phyloP scores from a whole-genome alignment of 257 asterid genomes.

The Jacaranda mimosifolia region DNA sequence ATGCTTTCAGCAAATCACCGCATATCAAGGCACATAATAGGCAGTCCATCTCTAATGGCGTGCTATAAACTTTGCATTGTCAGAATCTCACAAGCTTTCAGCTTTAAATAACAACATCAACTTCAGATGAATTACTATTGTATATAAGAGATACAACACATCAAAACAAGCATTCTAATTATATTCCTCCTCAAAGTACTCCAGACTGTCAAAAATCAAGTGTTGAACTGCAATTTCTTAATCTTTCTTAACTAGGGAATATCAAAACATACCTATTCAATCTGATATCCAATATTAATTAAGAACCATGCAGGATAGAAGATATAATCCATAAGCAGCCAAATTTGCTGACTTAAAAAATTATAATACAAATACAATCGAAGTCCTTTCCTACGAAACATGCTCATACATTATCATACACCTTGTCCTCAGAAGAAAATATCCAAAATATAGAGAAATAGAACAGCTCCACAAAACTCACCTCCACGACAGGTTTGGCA shows the following conservation, averaged over 20 bases:
- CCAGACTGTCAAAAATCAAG: neutral
- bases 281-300: neutral
- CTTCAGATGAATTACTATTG: conserved; percentile 15
- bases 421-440: conserved; percentile 20
- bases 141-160: conserved; percentile 3
- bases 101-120: neutral
- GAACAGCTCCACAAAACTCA: conserved; percentile 43
- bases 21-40: conserved; percentile 20
- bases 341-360: conserved; percentile 3
- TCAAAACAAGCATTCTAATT: neutral
- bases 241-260: neutral
- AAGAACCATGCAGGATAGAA: neutral
- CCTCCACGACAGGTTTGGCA: conserved; percentile 99
- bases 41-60: neutral
- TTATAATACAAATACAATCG: neutral
- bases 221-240: neutral
- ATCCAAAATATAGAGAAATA: neutral
- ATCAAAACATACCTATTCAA: conserved; percentile 2
- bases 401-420: neutral
- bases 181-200: conserved; percentile 6
- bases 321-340: conserved; percentile 21
- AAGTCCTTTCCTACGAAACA: neutral
- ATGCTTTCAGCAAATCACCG: neutral
- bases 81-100: conserved; percentile 7
- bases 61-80: neutral